Percentiles rank a stretch among this genome's conserved stretches.
Evolutionary conservation across 768 basidiomycete genomes (phyloP).

Genomic region (Rhodotorula sphaerocarpa): DNA sequence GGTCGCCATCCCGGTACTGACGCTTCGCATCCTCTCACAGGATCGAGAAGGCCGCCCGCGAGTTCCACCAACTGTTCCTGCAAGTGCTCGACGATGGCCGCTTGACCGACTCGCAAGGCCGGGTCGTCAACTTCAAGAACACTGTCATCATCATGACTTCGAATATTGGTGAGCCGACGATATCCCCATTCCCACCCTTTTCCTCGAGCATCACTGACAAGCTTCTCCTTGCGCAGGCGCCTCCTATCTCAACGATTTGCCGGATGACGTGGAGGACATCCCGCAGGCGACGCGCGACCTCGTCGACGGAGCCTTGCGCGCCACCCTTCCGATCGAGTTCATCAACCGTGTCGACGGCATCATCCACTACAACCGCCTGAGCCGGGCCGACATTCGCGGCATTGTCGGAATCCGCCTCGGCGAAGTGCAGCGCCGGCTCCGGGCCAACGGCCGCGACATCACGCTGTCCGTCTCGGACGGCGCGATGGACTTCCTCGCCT

Average conservation of each 20-base stretch:
- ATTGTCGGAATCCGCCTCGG: slow-evolving; percentile 82
- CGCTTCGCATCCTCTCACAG: neutral
- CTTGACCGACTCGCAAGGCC: slow-evolving; percentile 47
- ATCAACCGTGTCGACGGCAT: slow-evolving; percentile 34
- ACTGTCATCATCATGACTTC: slow-evolving; percentile 41
- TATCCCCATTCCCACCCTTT: too few species aligned
- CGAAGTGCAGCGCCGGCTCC: slow-evolving; percentile 75
- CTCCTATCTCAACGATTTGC: slow-evolving; percentile 45
- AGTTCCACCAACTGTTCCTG: slow-evolving; percentile 47
- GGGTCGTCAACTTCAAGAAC: slow-evolving; percentile 46
- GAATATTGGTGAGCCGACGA: too few species aligned
- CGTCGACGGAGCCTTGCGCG: slow-evolving; percentile 44
- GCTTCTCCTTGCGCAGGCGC: too few species aligned
- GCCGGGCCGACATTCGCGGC: slow-evolving; percentile 59
- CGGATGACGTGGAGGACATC: slow-evolving; percentile 42
- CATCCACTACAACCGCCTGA: slow-evolving; percentile 22
- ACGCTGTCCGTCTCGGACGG: slow-evolving; percentile 64
- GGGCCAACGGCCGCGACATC: slow-evolving; percentile 63
- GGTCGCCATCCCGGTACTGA: neutral
- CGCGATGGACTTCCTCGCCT: slow-evolving; percentile 59
- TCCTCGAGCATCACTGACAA: too few species aligned
- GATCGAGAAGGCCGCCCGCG: slow-evolving; percentile 47
- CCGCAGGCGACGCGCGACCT: slow-evolving; percentile 37
- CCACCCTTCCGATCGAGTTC: slow-evolving; percentile 47
- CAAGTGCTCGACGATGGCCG: slow-evolving; percentile 48